A percentile compares a stretch with the other conserved stretches of the same genome.
Evolutionary conservation across 805 yeast species (phyloP).

Genomic region (Sugiyamaella americana): DNA sequence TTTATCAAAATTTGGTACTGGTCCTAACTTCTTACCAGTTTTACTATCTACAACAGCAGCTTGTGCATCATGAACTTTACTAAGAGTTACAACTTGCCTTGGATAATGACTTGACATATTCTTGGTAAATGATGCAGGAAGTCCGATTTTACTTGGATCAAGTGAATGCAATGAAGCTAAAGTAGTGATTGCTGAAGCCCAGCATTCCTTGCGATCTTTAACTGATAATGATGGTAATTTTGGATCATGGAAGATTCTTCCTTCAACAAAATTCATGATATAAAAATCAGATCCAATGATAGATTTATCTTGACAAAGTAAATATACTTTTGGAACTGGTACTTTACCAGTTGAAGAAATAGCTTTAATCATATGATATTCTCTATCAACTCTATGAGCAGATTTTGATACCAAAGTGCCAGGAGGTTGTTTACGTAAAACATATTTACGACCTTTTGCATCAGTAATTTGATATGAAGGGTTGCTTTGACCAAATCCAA

Average conservation of each 20-base stretch:
- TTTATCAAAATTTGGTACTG: conserved; percentile 43
- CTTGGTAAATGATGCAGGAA: conserved; percentile 40
- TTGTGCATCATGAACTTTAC: conserved; percentile 38
- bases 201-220: conserved; percentile 31
- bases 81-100: conserved; percentile 46
- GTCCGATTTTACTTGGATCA: conserved; percentile 40
- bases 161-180: conserved; percentile 45
- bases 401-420: conserved; percentile 45
- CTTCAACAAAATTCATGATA: conserved; percentile 54
- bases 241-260: conserved; percentile 52
- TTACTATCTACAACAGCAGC: conserved; percentile 26
- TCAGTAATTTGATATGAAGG: conserved; percentile 52
- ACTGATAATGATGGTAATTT: conserved; percentile 36
- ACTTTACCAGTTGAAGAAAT: conserved; percentile 34
- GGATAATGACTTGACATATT: conserved; percentile 42
- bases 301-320: conserved; percentile 52
- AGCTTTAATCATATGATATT: conserved; percentile 46
- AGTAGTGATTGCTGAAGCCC: conserved; percentile 46
- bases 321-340: conserved; percentile 49
- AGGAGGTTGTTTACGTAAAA: conserved; percentile 53
- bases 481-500: conserved; percentile 58
- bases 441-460: conserved; percentile 36
- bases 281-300: conserved; percentile 52
- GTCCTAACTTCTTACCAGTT: conserved; percentile 34
- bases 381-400: conserved; percentile 61